phyloP scores from a whole-genome alignment of 192 early-diverging fungal species.

The Coemansia sp. region DNA sequence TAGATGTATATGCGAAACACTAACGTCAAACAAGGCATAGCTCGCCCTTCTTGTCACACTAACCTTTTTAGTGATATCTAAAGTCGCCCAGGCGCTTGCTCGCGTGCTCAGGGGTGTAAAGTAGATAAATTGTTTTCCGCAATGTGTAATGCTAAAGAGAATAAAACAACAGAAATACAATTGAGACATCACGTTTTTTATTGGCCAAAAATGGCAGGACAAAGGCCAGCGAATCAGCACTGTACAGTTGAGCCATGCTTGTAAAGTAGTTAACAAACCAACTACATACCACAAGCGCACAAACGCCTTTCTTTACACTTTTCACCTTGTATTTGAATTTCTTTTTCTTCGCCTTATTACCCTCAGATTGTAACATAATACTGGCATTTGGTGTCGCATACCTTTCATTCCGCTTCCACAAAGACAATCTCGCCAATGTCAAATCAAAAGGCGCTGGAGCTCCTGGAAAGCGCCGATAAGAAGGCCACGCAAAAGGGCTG shows the following conservation, averaged over 20 bases:
- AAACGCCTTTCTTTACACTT: neutral
- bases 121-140: neutral
- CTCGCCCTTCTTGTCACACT: neutral
- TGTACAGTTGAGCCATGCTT: too few relatives aligned
- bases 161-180: too few relatives aligned
- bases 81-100: neutral
- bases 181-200: too few relatives aligned
- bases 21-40: too few relatives aligned
- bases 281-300: too few relatives aligned
- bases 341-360: neutral
- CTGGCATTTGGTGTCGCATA: neutral
- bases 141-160: too few relatives aligned
- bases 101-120: neutral
- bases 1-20: too few relatives aligned
- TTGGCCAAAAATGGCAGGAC: too few relatives aligned
- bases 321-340: neutral
- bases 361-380: neutral
- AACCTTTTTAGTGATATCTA: neutral
- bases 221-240: too few relatives aligned
- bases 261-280: too few relatives aligned
- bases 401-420: constrained; percentile 1
- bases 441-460: constrained; percentile 30
- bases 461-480: constrained; percentile 72
- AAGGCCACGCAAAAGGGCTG: constrained; percentile 63
- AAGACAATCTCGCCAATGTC: neutral